A percentile compares a stretch with the other conserved stretches of the same genome.
Evolutionary conservation across 169 alveolate species (phyloP).

Genomic region (Eimeria mitis): DNA sequence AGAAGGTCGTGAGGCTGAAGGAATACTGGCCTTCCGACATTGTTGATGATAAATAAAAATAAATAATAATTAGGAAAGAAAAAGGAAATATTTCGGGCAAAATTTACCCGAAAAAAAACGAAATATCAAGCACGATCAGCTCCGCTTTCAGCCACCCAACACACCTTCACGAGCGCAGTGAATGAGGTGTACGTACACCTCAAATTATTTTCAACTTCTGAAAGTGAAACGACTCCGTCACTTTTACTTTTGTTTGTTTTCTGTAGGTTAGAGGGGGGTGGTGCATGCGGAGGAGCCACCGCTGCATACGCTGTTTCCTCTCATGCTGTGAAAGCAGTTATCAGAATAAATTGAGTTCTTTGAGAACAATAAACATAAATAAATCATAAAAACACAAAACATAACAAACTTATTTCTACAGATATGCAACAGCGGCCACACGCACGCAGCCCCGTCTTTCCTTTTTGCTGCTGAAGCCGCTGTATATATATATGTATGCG

Average conservation of each 20-base stretch:
- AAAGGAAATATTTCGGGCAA: background rate
- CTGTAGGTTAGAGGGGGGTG: conserved; percentile 13
- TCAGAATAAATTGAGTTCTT: background rate
- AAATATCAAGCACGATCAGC: background rate
- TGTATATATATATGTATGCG: too few species aligned
- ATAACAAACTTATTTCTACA: background rate
- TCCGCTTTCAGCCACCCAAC: background rate
- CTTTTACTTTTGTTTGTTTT: background rate
- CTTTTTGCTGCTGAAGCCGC: background rate
- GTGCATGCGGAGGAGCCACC: conserved; percentile 20
- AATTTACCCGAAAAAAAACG: background rate
- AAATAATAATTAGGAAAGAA: background rate
- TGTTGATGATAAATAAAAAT: background rate
- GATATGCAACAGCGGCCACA: background rate
- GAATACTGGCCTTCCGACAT: conserved; percentile 92
- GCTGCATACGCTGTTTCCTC: background rate
- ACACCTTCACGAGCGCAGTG: background rate
- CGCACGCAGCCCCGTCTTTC: conserved; percentile 14
- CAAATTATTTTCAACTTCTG: background rate
- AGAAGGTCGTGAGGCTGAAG: conserved; percentile 97
- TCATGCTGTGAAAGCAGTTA: background rate
- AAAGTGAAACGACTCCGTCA: background rate
- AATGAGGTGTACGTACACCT: conserved; percentile 26
- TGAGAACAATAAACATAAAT: background rate
- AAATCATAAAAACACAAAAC: background rate